Evolutionary conservation across 768 basidiomycete species (phyloP).

Genomic region (Tylopilus rubrobrunneus): DNA sequence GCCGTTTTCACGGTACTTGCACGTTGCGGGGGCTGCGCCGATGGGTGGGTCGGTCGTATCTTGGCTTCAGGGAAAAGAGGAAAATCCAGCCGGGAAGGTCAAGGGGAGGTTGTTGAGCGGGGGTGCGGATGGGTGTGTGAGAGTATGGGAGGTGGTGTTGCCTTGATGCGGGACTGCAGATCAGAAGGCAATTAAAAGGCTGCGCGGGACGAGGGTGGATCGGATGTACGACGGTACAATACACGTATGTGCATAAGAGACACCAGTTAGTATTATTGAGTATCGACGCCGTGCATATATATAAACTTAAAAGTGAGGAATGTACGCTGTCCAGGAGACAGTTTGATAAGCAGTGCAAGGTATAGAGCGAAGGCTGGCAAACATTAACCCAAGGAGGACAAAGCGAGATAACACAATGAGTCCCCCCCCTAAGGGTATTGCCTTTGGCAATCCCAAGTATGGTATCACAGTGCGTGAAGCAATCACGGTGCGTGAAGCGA

Average conservation of each 20-base stretch:
- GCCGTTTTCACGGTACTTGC: conserved; percentile 62
- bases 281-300: too few species aligned
- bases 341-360: too few species aligned
- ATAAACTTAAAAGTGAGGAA: too few species aligned
- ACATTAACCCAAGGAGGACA: conserved; percentile 1
- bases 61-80: conserved; percentile 46
- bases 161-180: conserved; percentile 15
- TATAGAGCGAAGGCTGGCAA: background rate
- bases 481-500: too few species aligned
- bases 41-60: conserved; percentile 80
- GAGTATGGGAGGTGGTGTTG: conserved; percentile 58
- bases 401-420: too few species aligned
- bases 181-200: background rate
- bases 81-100: conserved; percentile 15
- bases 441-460: too few species aligned
- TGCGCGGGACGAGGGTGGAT: background rate
- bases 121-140: conserved; percentile 80
- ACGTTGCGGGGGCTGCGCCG: conserved; percentile 81
- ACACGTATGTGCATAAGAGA: too few species aligned
- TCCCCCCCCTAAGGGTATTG: too few species aligned
- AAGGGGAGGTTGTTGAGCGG: conserved; percentile 60
- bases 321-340: background rate
- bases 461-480: too few species aligned
- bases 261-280: too few species aligned
- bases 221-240: background rate